Percentiles rank a stretch among this genome's conserved stretches.
phyloP scores from a whole-genome alignment of 805 yeast species.

The Cyberlindnera bimundalis region DNA sequence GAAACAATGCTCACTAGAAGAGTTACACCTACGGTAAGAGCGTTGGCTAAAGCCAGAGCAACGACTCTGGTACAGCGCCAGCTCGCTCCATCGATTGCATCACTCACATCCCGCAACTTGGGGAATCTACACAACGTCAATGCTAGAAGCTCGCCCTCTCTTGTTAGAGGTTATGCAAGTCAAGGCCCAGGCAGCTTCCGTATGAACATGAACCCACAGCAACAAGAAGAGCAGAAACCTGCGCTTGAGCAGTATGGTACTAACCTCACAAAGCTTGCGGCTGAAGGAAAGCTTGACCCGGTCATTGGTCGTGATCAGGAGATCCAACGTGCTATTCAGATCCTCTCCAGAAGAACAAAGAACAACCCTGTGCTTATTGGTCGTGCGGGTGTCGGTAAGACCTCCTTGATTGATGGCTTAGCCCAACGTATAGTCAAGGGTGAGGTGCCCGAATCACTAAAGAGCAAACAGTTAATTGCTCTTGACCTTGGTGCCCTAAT shows the following conservation, averaged over 20 bases:
- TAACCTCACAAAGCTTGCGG: conserved; percentile 82
- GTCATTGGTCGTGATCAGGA: conserved; percentile 97
- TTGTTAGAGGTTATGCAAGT: conserved; percentile 10
- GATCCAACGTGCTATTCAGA: conserved; percentile 88
- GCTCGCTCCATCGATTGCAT: conserved; percentile 1
- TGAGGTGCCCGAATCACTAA: conserved; percentile 93
- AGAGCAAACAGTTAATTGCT: conserved; percentile 77
- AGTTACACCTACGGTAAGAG: not conserved
- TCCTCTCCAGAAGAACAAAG: conserved; percentile 86
- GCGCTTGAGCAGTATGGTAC: conserved; percentile 84
- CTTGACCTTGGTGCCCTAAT: conserved; percentile 86
- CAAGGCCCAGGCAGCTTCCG: conserved; percentile 20
- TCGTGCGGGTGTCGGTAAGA: conserved; percentile 97
- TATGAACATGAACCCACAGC: conserved; percentile 39
- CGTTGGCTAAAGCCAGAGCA: conserved; percentile 2
- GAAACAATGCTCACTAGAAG: conserved; percentile 11
- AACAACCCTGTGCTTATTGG: conserved; percentile 96
- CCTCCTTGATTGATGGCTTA: conserved; percentile 93
- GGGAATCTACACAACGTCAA: not conserved
- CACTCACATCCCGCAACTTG: not conserved
- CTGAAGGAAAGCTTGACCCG: conserved; percentile 89
- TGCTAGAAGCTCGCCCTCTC: not conserved
- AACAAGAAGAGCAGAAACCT: conserved; percentile 49
- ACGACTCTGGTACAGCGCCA: not conserved
- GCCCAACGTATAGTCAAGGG: conserved; percentile 91